These are phyloP conservation scores for Alternaria tenuissima DNA, from an alignment of 2,329 filamentous ascomycete species.

Conservation along the genomic window DNA sequence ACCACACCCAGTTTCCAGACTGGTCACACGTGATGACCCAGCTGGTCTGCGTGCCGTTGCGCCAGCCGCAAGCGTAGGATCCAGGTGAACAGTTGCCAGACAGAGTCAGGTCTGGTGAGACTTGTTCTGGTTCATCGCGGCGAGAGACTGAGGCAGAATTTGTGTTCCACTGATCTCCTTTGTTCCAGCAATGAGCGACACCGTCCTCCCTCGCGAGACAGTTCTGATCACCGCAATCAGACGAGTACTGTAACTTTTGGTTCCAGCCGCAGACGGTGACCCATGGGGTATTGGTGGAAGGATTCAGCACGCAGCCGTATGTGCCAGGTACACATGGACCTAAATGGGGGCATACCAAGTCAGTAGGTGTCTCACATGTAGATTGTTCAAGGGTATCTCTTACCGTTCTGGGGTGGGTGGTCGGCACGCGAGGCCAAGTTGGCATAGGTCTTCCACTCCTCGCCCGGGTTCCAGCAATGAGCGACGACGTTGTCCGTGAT, in stretches of 20 bases:
- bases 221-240: background rate
- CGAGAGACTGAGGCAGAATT: background rate
- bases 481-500: background rate
- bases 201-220: background rate
- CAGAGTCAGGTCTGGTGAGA: background rate
- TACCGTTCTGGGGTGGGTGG: background rate
- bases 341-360: background rate
- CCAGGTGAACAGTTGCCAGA: slow-evolving; percentile 1
- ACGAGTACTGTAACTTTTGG: background rate
- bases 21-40: slow-evolving; percentile 6
- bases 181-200: slow-evolving; percentile 7
- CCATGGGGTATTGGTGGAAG: background rate
- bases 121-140: background rate
- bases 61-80: background rate
- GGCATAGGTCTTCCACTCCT: background rate
- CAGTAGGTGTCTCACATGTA: background rate
- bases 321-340: background rate
- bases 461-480: slow-evolving; percentile 7
- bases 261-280: background rate
- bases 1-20: slow-evolving; percentile 1
- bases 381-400: background rate
- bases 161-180: background rate
- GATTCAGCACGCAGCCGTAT: background rate
- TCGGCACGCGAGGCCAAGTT: background rate
- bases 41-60: background rate